Evolutionary conservation across 352 stramenopile species (phyloP), one percentile per base, ranked within the genome.

Genomic region (Thalassiosira livingstoniorum): DNA sequence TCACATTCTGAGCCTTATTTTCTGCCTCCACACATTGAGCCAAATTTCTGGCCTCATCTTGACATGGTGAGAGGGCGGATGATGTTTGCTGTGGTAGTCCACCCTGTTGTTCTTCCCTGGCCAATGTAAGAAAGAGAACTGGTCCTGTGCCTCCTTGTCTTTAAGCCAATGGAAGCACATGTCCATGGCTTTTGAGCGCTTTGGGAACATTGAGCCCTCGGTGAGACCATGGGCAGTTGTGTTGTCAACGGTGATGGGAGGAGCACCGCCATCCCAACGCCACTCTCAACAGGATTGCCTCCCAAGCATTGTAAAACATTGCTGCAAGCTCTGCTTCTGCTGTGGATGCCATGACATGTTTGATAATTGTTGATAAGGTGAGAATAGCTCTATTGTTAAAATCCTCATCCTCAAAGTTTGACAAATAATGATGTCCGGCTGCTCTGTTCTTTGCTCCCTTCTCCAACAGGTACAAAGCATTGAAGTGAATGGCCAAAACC

Each of bases 401-500:
- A 7, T 42, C 42, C 21, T 32, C 23, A n/a, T 10, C 7, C 35
- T 25, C 2, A 54, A 64, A 37, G 58, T 63, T 29, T 39, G 10
- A 31, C 21, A 63, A 37, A 25, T 39, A 63, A 21, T 39, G 63
- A 35, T 67, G 64, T 1, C 80, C 64, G 29, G 47, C 68, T 60
- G 31, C 68, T 43, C 43, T 23, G 32, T 58, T 78, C 2, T 51
- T 18, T 39, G 66, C 55, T 55, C 75, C 84, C 21, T 55, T 18
- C 25, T 70, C 67, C n/a, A 0, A 55, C 10, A 90, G 35, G 34
- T 87, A 86, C 1, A 45, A 67, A 25, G 67, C 43, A 80, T 85
- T 18, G 42, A n/a, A n/a, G 27, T 31, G 54, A 5, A 63, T 35
- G 21, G 54, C 54, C 3, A 63, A 25, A 43, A 67, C 35, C 85